Evolutionary conservation across 2,329 filamentous ascomycete species (phyloP), one percentile per base, ranked within the genome.

Genomic region (Eutypella sp.): DNA sequence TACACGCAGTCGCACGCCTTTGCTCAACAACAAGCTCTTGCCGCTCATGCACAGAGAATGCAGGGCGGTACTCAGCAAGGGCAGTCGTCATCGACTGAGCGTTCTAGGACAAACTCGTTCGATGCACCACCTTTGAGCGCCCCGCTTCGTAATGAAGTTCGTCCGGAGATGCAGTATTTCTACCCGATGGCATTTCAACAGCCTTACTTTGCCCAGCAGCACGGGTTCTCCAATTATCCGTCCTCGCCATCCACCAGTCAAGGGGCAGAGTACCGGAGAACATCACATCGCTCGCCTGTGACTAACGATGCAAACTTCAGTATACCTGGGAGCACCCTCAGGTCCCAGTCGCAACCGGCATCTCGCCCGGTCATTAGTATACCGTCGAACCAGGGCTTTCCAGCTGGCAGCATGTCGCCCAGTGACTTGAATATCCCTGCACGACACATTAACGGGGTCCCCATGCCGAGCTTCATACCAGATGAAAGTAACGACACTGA

Each of bases 271-370:
- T 77, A 76, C 53, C 73, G 81, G 51, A 72, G 80, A 42, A 73
- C 76, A 40, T 64, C 80, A 44, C 79, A 84, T 52, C 70, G 81
- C 56, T 75, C 78, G 2, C 67, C 69, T 9, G 64, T 69, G 20
- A 67, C 72, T 15, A 75, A 71, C 20, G 79, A 82, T 29, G 61
- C 71, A 13, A 71, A 70, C 9, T 57, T 67, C 16, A 64, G 69
- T 31, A 64, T 72, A 42, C 70, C 78, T 22, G 76, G 70, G 45
- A 78, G 79, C 53, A 69, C 78, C n/a, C 61, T 82, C 49, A 73
- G 81, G 51, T 85, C 81, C 22, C 81, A 85, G 58, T 84, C 81
- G n/a, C 81, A 84, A 58, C 81, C 81, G 20, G 80, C 81, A 3
- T 75, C 78, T 27, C 70, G 78, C 25, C 57, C 68, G 3, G 61